Evolutionary conservation across 495 filamentous ascomycete species (phyloP), one percentile per base, ranked within the genome.

Genomic region (Penicillium canariense): DNA sequence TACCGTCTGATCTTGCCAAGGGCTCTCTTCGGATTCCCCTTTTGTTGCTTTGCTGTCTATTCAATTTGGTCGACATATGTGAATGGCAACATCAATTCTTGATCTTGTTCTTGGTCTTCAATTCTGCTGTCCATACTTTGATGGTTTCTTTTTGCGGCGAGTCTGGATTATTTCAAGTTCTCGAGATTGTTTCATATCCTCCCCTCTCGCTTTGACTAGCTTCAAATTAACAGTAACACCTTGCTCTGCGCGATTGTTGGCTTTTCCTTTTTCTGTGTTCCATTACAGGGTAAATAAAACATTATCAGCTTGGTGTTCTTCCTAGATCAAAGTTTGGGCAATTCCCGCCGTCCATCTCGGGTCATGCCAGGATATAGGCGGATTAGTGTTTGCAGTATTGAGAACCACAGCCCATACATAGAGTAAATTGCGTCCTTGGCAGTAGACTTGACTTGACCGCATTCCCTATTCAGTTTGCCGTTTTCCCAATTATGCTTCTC

Each of bases 221-320:
- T 56, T 53, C 50, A 57, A 53, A 57, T 57, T 61, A 49, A 54
- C 30, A 50, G 36, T 54, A 39, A 61, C 54, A 42, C 49, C 39
- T 57, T 50, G 48, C 43, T 61, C 18, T 39, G 26, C 36, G n/a
- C 4, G 35, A 2, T n/a, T n/a, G n/a, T n/a, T n/a, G n/a, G n/a
- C n/a, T n/a, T n/a, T n/a, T n/a, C n/a, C n/a, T n/a, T n/a, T n/a
- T n/a, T n/a, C n/a, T n/a, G n/a, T n/a, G n/a, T n/a, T n/a, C n/a
- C n/a, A n/a, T n/a, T n/a, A n/a, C n/a, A n/a, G n/a, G n/a, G n/a
- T n/a, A n/a, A n/a, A n/a, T n/a, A n/a, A n/a, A n/a, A n/a, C n/a
- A n/a, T n/a, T n/a, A n/a, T n/a, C n/a, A n/a, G n/a, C n/a, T n/a
- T n/a, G n/a, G n/a, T n/a, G n/a, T n/a, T n/a, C n/a, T n/a, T n/a